A percentile compares a stretch with the other conserved stretches of the same genome.
phyloP scores from a whole-genome alignment of 345 rosid genomes.

The Gossypium herbaceum region DNA sequence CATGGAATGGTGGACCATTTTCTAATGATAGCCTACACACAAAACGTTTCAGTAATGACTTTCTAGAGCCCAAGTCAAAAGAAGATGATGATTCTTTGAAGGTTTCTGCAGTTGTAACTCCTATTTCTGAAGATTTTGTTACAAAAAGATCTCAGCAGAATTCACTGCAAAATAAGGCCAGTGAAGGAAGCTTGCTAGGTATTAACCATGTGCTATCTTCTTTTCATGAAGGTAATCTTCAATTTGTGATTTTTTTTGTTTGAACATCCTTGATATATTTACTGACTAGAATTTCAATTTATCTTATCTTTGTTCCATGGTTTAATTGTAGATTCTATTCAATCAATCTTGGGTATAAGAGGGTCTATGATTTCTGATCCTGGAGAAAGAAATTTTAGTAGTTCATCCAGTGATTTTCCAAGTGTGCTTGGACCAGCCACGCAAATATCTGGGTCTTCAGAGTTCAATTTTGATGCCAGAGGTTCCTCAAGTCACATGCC shows the following conservation, averaged over 20 bases:
- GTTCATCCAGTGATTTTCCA: constrained; percentile 36
- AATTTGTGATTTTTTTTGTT: constrained; percentile 12
- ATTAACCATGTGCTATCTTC: constrained; percentile 31
- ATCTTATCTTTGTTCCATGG: constrained; percentile 15
- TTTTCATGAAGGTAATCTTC: constrained; percentile 33
- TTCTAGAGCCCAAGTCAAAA: constrained; percentile 28
- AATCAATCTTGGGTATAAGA: constrained; percentile 30
- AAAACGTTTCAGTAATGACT: constrained; percentile 32
- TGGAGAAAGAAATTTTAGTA: constrained; percentile 41
- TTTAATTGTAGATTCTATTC: constrained; percentile 38
- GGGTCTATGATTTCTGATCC: constrained; percentile 32
- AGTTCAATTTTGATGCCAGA: constrained; percentile 36
- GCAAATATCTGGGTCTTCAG: constrained; percentile 43
- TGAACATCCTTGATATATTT: neutral
- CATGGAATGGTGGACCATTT: constrained; percentile 29
- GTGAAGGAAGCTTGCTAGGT: constrained; percentile 24
- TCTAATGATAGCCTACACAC: constrained; percentile 30
- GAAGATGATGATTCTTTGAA: constrained; percentile 32
- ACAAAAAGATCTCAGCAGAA: constrained; percentile 24
- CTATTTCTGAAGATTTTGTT: constrained; percentile 18
- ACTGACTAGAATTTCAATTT: neutral
- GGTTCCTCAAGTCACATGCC: constrained; percentile 37
- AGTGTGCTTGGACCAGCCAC: constrained; percentile 26
- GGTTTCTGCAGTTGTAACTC: constrained; percentile 23
- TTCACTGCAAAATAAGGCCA: constrained; percentile 31